phyloP scores from a whole-genome alignment of 2,329 filamentous ascomycete species.

The Penicillium olsonii region DNA sequence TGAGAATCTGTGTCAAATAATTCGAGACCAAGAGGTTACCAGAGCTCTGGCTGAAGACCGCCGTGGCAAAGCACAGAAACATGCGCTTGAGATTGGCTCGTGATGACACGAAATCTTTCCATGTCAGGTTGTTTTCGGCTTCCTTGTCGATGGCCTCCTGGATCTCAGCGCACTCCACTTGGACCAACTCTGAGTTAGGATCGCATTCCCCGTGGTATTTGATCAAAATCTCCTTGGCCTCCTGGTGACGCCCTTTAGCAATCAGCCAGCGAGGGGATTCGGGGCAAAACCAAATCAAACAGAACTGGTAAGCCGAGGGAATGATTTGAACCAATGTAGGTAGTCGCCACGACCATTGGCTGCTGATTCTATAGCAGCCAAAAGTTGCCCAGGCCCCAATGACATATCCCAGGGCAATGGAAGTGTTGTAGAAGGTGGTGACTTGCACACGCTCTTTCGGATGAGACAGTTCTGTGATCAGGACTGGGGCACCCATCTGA shows the following conservation, averaged over 20 bases:
- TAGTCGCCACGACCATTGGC: conserved; percentile 54
- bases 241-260: conserved; percentile 51
- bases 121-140: conserved; percentile 45
- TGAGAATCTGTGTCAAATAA: conserved; percentile 41
- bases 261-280: conserved; percentile 64
- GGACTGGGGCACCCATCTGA: conserved; percentile 46
- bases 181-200: conserved; percentile 47
- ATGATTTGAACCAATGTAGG: conserved; percentile 56
- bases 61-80: conserved; percentile 43
- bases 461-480: conserved; percentile 46
- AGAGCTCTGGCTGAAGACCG: conserved; percentile 45
- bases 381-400: conserved; percentile 44
- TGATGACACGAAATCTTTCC: conserved; percentile 46
- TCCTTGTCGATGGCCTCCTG: conserved; percentile 51
- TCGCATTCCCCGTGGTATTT: conserved; percentile 56
- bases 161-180: conserved; percentile 54
- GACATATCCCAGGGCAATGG: conserved; percentile 44
- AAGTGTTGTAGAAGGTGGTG: conserved; percentile 45
- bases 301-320: conserved; percentile 43
- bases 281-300: conserved; percentile 55
- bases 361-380: conserved; percentile 29
- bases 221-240: conserved; percentile 54
- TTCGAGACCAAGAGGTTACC: conserved; percentile 48
- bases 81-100: conserved; percentile 44
- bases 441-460: conserved; percentile 44